phyloP scores from a whole-genome alignment of 768 basidiomycete genomes.

The Pluteus cervinus region DNA sequence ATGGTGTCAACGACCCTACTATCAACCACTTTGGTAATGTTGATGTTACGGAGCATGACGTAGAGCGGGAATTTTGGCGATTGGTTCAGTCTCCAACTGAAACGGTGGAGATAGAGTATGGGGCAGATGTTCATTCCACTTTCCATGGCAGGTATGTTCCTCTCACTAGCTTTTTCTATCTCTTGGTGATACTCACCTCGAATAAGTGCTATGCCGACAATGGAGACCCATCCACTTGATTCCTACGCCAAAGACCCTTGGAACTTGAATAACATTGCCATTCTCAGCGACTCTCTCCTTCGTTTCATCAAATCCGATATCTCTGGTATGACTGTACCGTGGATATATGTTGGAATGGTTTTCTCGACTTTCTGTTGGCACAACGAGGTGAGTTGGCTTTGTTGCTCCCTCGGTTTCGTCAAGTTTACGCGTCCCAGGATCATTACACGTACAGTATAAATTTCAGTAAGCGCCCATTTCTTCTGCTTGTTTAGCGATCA shows the following conservation, averaged over 20 bases:
- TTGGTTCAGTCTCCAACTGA: constrained; percentile 85
- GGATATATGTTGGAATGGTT: constrained; percentile 99
- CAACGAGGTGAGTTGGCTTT: constrained; percentile 65
- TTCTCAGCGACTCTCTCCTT: constrained; percentile 85
- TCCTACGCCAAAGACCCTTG: constrained; percentile 87
- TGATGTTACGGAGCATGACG: constrained; percentile 80
- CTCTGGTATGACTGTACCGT: constrained; percentile 98
- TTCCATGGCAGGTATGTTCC: constrained; percentile 93
- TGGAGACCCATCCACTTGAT: constrained; percentile 89
- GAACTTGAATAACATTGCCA: constrained; percentile 98
- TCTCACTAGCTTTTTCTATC: background rate
- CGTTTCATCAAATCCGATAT: constrained; percentile 99
- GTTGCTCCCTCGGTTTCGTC: background rate
- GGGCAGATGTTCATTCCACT: constrained; percentile 97
- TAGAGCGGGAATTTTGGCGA: constrained; percentile 96
- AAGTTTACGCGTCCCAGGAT: constrained; percentile 47
- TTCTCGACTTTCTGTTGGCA: constrained; percentile 99
- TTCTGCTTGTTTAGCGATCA: constrained; percentile 10
- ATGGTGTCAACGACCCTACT: constrained; percentile 48
- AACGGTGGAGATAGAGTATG: constrained; percentile 97
- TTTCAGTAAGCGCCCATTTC: constrained; percentile 57
- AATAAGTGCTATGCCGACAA: constrained; percentile 85
- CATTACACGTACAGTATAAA: constrained; percentile 98
- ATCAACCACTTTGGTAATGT: constrained; percentile 50
- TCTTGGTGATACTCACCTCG: constrained; percentile 5